phyloP scores from a whole-genome alignment of 2,329 filamentous ascomycete genomes.

The Sporothrix globosa region DNA sequence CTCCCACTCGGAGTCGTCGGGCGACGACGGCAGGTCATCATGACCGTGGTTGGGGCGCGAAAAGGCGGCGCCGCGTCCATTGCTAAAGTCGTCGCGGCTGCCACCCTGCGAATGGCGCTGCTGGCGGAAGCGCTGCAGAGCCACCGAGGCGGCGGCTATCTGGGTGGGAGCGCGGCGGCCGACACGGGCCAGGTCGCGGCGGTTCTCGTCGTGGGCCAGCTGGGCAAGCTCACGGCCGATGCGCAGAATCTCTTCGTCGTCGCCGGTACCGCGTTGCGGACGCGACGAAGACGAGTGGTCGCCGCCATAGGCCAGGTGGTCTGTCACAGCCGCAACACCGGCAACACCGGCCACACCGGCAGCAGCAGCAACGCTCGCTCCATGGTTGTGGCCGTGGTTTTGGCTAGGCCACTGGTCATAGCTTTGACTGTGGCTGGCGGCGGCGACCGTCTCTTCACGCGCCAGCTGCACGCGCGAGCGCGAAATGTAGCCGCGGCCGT shows the following conservation, averaged over 20 bases:
- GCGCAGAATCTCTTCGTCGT: constrained; percentile 61
- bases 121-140: constrained; percentile 47
- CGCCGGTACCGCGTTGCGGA: constrained; percentile 39
- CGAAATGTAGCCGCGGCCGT: constrained; percentile 54
- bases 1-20: constrained; percentile 61
- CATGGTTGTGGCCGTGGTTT: constrained; percentile 23
- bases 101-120: constrained; percentile 34
- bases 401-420: constrained; percentile 8
- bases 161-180: constrained; percentile 48
- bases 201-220: constrained; percentile 56
- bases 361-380: background rate
- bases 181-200: constrained; percentile 51
- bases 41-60: constrained; percentile 45
- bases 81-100: constrained; percentile 19
- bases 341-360: constrained; percentile 23
- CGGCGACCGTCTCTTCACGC: constrained; percentile 15
- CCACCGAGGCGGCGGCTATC: constrained; percentile 47
- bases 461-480: constrained; percentile 34
- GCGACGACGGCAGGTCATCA: constrained; percentile 38
- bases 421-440: background rate
- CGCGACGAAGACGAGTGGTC: constrained; percentile 12
- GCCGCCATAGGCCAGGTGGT: constrained; percentile 20
- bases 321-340: constrained; percentile 4
- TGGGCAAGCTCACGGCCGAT: constrained; percentile 59
- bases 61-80: constrained; percentile 36